Evolutionary conservation across 192 early-diverging fungal genomes (phyloP).

Genomic region (Umbelopsis ramanniana): DNA sequence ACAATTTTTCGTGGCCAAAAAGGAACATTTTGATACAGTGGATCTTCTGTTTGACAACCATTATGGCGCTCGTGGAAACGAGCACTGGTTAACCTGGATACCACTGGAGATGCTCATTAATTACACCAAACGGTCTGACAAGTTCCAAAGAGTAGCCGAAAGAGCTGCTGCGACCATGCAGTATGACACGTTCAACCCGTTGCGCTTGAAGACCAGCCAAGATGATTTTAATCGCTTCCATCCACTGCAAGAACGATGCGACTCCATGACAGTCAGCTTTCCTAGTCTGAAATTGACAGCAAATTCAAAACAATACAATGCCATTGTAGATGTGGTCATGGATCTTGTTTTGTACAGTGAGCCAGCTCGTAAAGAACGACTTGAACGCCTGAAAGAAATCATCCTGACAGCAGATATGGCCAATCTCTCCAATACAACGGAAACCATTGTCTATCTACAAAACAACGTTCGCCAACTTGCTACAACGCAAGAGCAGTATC

Average conservation of each 20-base stretch:
- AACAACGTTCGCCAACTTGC: slow-evolving; percentile 58
- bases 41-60: slow-evolving; percentile 47
- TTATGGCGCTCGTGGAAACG: slow-evolving; percentile 46
- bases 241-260: slow-evolving; percentile 61
- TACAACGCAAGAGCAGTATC: slow-evolving; percentile 37
- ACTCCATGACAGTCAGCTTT: slow-evolving; percentile 72
- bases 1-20: slow-evolving; percentile 63
- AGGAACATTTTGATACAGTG: slow-evolving; percentile 49
- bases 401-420: slow-evolving; percentile 80
- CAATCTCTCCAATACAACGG: slow-evolving; percentile 60
- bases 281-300: slow-evolving; percentile 75
- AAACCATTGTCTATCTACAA: slow-evolving; percentile 63
- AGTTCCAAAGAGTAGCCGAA: slow-evolving; percentile 66
- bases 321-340: slow-evolving; percentile 72
- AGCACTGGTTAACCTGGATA: slow-evolving; percentile 72
- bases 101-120: slow-evolving; percentile 70
- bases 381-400: slow-evolving; percentile 75
- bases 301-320: slow-evolving; percentile 76
- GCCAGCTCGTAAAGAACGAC: slow-evolving; percentile 73
- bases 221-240: slow-evolving; percentile 24
- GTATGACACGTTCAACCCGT: slow-evolving; percentile 70
- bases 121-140: slow-evolving; percentile 43
- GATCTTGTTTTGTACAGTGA: slow-evolving; percentile 86
- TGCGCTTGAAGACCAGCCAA: slow-evolving; percentile 59
- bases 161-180: slow-evolving; percentile 57